Conservation (phyloP, 208 protist species). For the Balamuthia mandrillaris region DNA sequence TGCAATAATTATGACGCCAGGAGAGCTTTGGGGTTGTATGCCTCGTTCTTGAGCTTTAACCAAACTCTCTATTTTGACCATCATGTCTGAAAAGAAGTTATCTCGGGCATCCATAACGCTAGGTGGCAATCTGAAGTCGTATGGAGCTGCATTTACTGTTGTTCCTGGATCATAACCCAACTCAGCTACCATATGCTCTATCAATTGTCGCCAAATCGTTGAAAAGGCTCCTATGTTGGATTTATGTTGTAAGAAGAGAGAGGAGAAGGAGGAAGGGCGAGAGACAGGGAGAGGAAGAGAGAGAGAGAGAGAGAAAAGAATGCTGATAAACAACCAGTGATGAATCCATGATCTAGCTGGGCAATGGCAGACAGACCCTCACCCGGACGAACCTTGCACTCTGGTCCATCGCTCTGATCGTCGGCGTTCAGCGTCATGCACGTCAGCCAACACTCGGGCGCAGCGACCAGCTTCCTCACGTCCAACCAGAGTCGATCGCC, state of each 20-base stretch:
- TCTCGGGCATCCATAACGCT: background rate
- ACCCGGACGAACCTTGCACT: background rate
- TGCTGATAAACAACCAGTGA: background rate
- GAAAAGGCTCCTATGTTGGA: background rate
- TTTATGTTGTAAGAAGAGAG: no score
- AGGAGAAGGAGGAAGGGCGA: no score
- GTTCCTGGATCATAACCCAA: background rate
- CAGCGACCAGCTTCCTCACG: background rate
- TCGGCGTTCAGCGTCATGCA: conserved; percentile 8
- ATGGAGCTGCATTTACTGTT: background rate
- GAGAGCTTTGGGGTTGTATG: background rate
- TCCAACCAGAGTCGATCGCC: conserved; percentile 12
- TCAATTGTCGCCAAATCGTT: conserved; percentile 5
- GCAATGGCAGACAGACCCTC: conserved; percentile 6
- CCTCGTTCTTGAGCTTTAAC: background rate
- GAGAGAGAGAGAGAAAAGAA: background rate
- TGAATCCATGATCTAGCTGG: background rate
- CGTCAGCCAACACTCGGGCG: background rate
- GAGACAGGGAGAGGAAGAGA: no score
- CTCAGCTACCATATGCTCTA: background rate
- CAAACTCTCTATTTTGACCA: background rate
- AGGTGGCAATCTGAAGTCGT: background rate
- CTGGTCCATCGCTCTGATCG: background rate
- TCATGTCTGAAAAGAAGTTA: background rate
- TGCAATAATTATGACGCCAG: background rate